A percentile compares a stretch with the other conserved stretches of the same genome.
These are phyloP conservation scores for Tetracladium setigerum DNA, from an alignment of 495 filamentous ascomycete genomes.

Conservation along the genomic window DNA sequence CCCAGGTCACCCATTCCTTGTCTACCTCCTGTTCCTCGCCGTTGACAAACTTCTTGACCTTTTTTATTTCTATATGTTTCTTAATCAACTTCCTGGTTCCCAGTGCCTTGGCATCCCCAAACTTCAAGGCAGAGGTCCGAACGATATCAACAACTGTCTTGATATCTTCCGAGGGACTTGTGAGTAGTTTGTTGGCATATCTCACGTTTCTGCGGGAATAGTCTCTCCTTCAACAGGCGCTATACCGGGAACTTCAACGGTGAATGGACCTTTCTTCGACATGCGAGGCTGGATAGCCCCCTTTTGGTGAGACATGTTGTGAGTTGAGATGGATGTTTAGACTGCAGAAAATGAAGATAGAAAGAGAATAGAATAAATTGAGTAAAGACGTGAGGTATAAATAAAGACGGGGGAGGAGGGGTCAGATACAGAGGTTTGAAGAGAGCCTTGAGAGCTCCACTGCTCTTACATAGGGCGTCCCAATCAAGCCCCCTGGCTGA, in stretches of 20 bases:
- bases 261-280: slow-evolving; percentile 45
- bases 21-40: slow-evolving; percentile 51
- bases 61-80: slow-evolving; percentile 54
- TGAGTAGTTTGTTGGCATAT: slow-evolving; percentile 42
- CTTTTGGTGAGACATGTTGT: slow-evolving; percentile 1
- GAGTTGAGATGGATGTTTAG: neutral
- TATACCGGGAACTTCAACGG: slow-evolving; percentile 41
- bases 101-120: slow-evolving; percentile 48
- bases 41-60: slow-evolving; percentile 55
- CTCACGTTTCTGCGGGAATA: slow-evolving; percentile 48
- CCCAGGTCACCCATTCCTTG: slow-evolving; percentile 60
- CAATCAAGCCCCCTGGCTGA: too few relatives aligned
- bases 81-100: slow-evolving; percentile 50
- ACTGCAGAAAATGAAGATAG: neutral
- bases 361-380: neutral
- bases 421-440: too few relatives aligned
- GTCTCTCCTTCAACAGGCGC: slow-evolving; percentile 51
- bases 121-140: slow-evolving; percentile 40
- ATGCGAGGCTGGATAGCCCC: slow-evolving; percentile 14
- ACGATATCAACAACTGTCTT: slow-evolving; percentile 52
- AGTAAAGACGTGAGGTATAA: too few relatives aligned
- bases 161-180: slow-evolving; percentile 41
- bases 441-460: too few relatives aligned
- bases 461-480: too few relatives aligned
- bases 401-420: too few relatives aligned